Conservation (phyloP, 306 rosid species). For the Pterocarpus macrocarpus region DNA sequence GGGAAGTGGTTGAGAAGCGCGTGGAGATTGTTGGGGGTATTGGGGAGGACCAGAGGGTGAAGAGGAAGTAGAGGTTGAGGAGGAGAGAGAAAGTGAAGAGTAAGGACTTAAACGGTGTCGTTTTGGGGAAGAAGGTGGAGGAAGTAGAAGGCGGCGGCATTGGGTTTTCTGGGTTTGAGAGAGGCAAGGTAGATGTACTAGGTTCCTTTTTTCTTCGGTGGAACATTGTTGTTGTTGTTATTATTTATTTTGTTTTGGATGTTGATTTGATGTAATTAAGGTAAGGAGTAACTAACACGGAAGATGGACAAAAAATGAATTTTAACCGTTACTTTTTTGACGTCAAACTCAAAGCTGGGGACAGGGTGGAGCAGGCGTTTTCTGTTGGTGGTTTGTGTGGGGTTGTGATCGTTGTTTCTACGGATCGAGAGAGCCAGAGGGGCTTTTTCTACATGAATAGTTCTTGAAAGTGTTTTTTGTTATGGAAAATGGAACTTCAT, state of each 20-base stretch:
- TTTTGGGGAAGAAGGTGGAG: slow-evolving; percentile 23
- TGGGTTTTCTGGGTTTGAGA: not conserved
- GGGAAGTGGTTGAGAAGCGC: slow-evolving; percentile 41
- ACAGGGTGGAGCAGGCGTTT: no score
- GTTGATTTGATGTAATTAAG: not conserved
- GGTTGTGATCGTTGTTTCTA: no score
- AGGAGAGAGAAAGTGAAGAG: slow-evolving; percentile 62
- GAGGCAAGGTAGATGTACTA: not conserved
- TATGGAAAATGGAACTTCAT: no score
- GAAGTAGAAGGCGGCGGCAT: slow-evolving; percentile 26
- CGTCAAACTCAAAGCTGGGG: no score
- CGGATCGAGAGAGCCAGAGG: no score
- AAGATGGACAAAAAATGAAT: no score
- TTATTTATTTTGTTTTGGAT: not conserved
- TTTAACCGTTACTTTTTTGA: no score
- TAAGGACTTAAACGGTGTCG: slow-evolving; percentile 38
- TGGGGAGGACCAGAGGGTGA: slow-evolving; percentile 40
- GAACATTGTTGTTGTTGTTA: slow-evolving; percentile 19
- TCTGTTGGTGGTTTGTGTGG: no score
- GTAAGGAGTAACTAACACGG: not conserved
- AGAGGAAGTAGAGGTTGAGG: slow-evolving; percentile 55
- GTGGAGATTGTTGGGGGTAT: not conserved
- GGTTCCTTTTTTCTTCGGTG: slow-evolving; percentile 44
- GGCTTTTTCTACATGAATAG: no score
- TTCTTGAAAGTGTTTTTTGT: no score